Evolutionary conservation across 352 stramenopile genomes (phyloP).

Genomic region (Phytopythium chamaehyphon): DNA sequence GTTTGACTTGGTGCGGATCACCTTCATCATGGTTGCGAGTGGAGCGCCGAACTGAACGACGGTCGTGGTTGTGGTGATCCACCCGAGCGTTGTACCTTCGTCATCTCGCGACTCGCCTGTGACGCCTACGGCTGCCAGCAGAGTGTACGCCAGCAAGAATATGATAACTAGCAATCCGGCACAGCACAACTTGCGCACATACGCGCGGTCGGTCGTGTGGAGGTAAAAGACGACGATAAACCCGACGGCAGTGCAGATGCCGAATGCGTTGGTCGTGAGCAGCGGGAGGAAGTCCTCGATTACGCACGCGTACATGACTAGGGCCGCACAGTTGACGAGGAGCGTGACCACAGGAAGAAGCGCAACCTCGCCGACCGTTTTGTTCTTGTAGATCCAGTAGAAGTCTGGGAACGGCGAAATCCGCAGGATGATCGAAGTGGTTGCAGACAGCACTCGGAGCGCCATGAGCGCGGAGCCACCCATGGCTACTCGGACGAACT

Average conservation of each 20-base stretch:
- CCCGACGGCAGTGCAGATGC: background rate
- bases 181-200: slow-evolving; percentile 10
- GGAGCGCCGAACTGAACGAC: slow-evolving; percentile 40
- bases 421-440: slow-evolving; percentile 9
- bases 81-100: slow-evolving; percentile 17
- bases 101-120: slow-evolving; percentile 14
- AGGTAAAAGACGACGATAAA: slow-evolving; percentile 13
- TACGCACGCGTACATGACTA: slow-evolving; percentile 12
- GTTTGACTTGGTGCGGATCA: slow-evolving; percentile 33
- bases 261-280: slow-evolving; percentile 9
- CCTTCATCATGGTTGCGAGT: slow-evolving; percentile 30
- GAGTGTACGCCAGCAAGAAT: slow-evolving; percentile 27
- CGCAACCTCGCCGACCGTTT: slow-evolving; percentile 14
- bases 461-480: background rate
- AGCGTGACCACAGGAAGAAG: slow-evolving; percentile 19
- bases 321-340: slow-evolving; percentile 2
- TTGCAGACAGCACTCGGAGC: slow-evolving; percentile 6
- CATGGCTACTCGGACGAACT: background rate
- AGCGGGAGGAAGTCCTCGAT: slow-evolving; percentile 13
- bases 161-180: slow-evolving; percentile 13
- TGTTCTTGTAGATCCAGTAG: slow-evolving; percentile 11
- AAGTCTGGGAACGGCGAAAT: slow-evolving; percentile 9
- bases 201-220: slow-evolving; percentile 9
- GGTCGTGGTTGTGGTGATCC: slow-evolving; percentile 29
- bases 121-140: slow-evolving; percentile 26